Percentiles rank a stretch among this genome's conserved stretches.
Evolutionary conservation across 768 basidiomycete genomes (phyloP).

Genomic region (Amanita subjunquillea): DNA sequence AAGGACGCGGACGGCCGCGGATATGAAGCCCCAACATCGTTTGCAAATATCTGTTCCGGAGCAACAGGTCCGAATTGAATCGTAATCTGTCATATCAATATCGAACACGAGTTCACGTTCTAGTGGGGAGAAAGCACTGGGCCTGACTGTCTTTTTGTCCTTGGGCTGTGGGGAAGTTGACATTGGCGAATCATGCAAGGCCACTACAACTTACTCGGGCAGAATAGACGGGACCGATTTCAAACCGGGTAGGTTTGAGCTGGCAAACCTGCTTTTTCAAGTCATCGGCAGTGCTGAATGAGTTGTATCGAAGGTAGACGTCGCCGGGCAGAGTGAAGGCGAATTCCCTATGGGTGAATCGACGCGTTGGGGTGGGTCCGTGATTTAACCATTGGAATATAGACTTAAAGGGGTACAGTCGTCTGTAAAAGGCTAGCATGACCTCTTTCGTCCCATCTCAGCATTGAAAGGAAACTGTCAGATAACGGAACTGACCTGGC

Average conservation of each 20-base stretch:
- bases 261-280: slow-evolving; percentile 83
- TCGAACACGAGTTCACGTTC: slow-evolving; percentile 95
- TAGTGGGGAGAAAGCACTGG: slow-evolving; percentile 61
- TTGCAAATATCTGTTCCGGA: slow-evolving; percentile 83
- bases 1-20: slow-evolving; percentile 82
- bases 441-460: slow-evolving; percentile 21
- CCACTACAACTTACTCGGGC: slow-evolving; percentile 51
- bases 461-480: neutral
- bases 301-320: slow-evolving; percentile 91
- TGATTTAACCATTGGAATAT: slow-evolving; percentile 95
- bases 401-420: slow-evolving; percentile 91
- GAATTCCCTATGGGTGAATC: slow-evolving; percentile 93
- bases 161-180: slow-evolving; percentile 47
- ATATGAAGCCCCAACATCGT: slow-evolving; percentile 92
- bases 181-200: neutral
- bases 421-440: slow-evolving; percentile 68
- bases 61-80: slow-evolving; percentile 91
- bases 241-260: slow-evolving; percentile 87
- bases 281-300: slow-evolving; percentile 76
- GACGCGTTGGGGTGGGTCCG: slow-evolving; percentile 63
- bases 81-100: slow-evolving; percentile 99
- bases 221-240: slow-evolving; percentile 92
- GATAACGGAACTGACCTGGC: slow-evolving; percentile 10
- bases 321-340: slow-evolving; percentile 89
- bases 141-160: slow-evolving; percentile 72